A percentile compares a stretch with the other conserved stretches of the same genome.
Evolutionary conservation across 164 flowering plant genomes (phyloP).

Genomic region (Berberis vulgaris): DNA sequence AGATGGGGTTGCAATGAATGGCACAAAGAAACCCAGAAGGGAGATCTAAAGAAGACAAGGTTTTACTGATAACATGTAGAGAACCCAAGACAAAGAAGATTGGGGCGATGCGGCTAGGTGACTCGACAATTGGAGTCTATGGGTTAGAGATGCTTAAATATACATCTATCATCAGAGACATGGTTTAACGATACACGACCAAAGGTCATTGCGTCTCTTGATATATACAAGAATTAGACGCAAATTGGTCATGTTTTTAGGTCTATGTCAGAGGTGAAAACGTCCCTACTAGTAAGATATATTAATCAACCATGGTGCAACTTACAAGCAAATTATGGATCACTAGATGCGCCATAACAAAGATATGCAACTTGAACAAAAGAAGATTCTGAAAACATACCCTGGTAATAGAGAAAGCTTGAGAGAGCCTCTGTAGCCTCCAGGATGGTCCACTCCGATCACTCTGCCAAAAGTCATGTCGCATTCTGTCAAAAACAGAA

Average conservation of each 20-base stretch:
- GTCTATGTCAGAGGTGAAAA: not conserved
- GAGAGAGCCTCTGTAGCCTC: slow-evolving; percentile 65
- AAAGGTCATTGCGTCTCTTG: too few relatives aligned
- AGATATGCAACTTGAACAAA: not conserved
- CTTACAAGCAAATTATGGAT: not conserved
- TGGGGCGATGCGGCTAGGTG: too few relatives aligned
- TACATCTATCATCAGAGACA: too few relatives aligned
- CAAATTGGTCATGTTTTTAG: not conserved
- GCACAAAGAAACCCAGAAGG: too few relatives aligned
- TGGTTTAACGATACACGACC: too few relatives aligned
- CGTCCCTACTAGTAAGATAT: not conserved
- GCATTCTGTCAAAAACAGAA: slow-evolving; percentile 69
- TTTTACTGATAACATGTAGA: too few relatives aligned
- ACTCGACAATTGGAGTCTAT: too few relatives aligned
- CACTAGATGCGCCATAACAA: not conserved
- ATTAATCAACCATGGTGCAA: not conserved
- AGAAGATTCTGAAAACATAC: slow-evolving; percentile 28
- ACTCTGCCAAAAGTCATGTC: slow-evolving; percentile 72
- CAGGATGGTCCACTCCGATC: slow-evolving; percentile 46
- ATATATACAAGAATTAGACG: too few relatives aligned
- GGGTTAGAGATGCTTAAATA: too few relatives aligned
- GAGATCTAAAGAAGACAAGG: too few relatives aligned
- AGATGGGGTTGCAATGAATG: too few relatives aligned
- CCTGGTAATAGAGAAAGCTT: slow-evolving; percentile 68
- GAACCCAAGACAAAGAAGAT: too few relatives aligned